Base-by-base conservation (phyloP, 2,329 filamentous ascomycete genomes). In the Scytalidium lignicola region DNA sequence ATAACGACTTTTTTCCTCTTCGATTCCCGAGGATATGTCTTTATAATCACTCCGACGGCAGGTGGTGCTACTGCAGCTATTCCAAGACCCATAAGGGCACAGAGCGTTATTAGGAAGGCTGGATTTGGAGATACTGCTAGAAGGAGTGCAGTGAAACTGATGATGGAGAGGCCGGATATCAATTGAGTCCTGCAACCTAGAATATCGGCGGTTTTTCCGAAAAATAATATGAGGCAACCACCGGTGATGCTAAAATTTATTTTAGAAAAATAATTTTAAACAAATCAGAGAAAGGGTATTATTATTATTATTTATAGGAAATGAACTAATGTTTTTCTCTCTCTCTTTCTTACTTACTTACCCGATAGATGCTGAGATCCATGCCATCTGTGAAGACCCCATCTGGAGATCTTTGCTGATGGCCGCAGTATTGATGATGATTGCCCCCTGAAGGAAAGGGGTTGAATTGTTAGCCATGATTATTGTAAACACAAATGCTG, bases 401-500 rank as follows among this genome's bases (percentile, higher is more conserved):
- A 87, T 86, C 42, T 70, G 60, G 47, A 86, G 62, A 51, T 83
- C 78, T n/a, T 65, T 61, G 1, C 76, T 80, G 41, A 85, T 82
- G 41, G 76, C 77, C 0, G 77, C 77, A 1, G 80, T 82, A 51
- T 85, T 80, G 51, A 85, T 82, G 2, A 82, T 74, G 3, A 79
- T 74, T 3, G 75, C 71, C 12, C 83, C 83, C 7, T 71, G 70
- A 22, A 83, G 68, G 56, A 87, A 82, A 3, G 76, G 75, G 9
- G 74, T 75, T 59, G 83, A 81, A 3, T 78, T 82, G 41, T 85
- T 82, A 2, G 82, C 82, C 69, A 86, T 79, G 1, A 83, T 87
- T 9, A 82, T 79, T 1, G 58, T 61, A 7, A 61, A 60, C 6
- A 62, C 51, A 23, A 62, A 62, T 7, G 57, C 50, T 22, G 32